Base-by-base conservation (phyloP, 192 early-diverging fungal genomes). In the Gamsiella multidivaricata region DNA sequence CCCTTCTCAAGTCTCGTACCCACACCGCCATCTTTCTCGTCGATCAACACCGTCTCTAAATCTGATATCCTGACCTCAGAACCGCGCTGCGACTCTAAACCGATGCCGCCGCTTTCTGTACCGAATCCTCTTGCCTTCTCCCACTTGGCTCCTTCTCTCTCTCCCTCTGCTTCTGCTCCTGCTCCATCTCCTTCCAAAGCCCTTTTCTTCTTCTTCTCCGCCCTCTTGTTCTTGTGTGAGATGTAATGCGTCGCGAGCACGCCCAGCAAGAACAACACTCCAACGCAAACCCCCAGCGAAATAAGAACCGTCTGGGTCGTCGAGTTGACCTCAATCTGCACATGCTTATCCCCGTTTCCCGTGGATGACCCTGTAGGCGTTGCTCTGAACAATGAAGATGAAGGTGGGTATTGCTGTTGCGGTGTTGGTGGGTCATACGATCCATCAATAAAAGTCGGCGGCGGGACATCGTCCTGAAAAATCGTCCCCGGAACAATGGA, bases 241-340 rank as follows among this genome's bases (percentile, higher is more conserved):
- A 78, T 78, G 43, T 57, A 64, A 3, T 46, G 47, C 3, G 54
- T 62, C 4, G 74, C 66, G 4, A 78, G 34, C 1, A 78, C 49
- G 23, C 65, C 65, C 14, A 68, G 33, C 37, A 78, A 20, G 31
- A 78, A 69, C 20, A 78, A 20, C 6, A 49, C 66, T 3, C 60
- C 74, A 31, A 78, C 65, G 46, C 42, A 37, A 33, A 78, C 45
- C 1, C 74, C 74, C 37, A 78, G n/a, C 1, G 61, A 20, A 3
- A 78, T 55, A 3, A 68, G 25, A 0, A 78, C 28, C 0, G 65
- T 64, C n/a, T 69, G 60, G 33, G 64, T 63, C 9, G 65, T 68
- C 3, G 74, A 42, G 33, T 53, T 69, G 37, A 61, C 62, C 61
- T 66, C 57, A 23, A 61, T 61, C 8, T 66, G 41, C 5, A 39